A percentile compares a stretch with the other conserved stretches of the same genome.
phyloP scores from a whole-genome alignment of 2,329 filamentous ascomycete species.

The Lasiodiplodia gonubiensis region DNA sequence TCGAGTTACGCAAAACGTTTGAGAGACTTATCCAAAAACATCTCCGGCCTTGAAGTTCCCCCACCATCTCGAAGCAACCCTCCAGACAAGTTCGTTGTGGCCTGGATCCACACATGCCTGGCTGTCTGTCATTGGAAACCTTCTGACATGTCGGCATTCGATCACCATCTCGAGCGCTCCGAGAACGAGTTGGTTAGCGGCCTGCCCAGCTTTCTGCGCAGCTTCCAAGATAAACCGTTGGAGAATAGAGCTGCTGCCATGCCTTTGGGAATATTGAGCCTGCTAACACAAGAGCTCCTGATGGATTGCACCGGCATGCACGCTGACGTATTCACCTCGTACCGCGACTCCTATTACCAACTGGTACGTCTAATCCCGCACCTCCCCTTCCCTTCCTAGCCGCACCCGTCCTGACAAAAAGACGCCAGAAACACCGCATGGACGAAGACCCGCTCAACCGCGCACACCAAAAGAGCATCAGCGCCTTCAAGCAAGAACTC shows the following conservation, averaged over 20 bases:
- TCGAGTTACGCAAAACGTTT: not conserved
- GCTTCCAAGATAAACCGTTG: slow-evolving; percentile 5
- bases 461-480: slow-evolving; percentile 12
- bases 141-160: not conserved
- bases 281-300: slow-evolving; percentile 7
- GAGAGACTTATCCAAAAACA: slow-evolving; percentile 1
- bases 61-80: not conserved
- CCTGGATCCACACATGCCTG: slow-evolving; percentile 18
- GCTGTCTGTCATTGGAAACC: slow-evolving; percentile 15
- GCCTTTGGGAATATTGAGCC: slow-evolving; percentile 4
- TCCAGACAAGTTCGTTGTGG: slow-evolving; percentile 11
- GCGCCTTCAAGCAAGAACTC: slow-evolving; percentile 20
- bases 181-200: not conserved
- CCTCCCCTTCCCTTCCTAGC: not conserved
- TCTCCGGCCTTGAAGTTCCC: slow-evolving; percentile 6
- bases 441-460: slow-evolving; percentile 26
- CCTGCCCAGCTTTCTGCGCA: not conserved
- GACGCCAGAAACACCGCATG: slow-evolving; percentile 12
- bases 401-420: not conserved
- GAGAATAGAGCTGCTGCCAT: slow-evolving; percentile 10
- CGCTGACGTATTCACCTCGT: slow-evolving; percentile 4
- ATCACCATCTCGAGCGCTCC: not conserved
- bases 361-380: not conserved
- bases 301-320: slow-evolving; percentile 7
- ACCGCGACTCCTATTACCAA: slow-evolving; percentile 14